These are phyloP conservation scores for Discostella pseudostelligera DNA, from an alignment of 108 stramenopile genomes.

Conservation along the genomic window DNA sequence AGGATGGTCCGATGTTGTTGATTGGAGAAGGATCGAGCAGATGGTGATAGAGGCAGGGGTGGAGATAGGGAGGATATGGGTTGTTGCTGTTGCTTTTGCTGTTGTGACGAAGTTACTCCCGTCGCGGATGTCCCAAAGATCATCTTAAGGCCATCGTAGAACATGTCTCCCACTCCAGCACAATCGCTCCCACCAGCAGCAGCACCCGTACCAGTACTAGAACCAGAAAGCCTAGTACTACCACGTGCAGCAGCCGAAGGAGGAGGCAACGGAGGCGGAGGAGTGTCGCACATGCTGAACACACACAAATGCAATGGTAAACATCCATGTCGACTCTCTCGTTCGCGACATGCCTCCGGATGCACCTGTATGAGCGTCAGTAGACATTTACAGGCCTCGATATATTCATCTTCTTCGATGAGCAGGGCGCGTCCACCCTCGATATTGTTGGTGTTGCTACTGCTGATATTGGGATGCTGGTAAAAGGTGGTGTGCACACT, in stretches of 20 bases:
- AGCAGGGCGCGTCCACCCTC: background rate
- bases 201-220: background rate
- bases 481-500: constrained; percentile 52
- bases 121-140: background rate
- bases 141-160: constrained; percentile 1
- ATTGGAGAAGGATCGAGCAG: background rate
- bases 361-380: constrained; percentile 60
- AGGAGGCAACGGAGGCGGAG: constrained; percentile 31
- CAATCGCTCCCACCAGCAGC: background rate
- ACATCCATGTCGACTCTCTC: constrained; percentile 88
- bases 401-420: constrained; percentile 65
- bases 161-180: background rate
- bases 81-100: background rate
- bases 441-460: background rate
- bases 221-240: background rate
- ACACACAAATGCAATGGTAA: constrained; percentile 83
- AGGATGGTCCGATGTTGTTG: constrained; percentile 12
- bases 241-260: background rate
- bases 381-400: constrained; percentile 80
- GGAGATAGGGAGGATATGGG: background rate
- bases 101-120: background rate
- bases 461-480: background rate
- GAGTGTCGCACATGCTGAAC: constrained; percentile 77
- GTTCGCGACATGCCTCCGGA: constrained; percentile 73
- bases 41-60: background rate